These are phyloP conservation scores for Dactylellina parvicollis DNA, from an alignment of 2,329 filamentous ascomycete species.

Conservation along the genomic window DNA sequence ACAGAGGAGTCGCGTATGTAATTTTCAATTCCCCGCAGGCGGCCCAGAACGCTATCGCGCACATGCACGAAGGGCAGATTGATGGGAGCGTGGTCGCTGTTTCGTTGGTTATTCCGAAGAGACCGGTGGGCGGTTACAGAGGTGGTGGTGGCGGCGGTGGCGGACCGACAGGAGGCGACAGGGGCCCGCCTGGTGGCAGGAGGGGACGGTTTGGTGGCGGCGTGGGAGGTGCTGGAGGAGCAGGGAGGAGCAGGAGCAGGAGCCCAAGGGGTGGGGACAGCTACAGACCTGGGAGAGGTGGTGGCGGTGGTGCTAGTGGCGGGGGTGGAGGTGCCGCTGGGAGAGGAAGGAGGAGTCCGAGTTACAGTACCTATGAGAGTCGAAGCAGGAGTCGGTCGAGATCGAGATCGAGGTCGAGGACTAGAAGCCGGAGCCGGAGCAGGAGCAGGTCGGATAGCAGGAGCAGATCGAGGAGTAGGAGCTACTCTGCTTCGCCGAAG, in stretches of 20 bases:
- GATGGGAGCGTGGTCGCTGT: conserved; percentile 85
- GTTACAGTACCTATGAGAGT: conserved; percentile 66
- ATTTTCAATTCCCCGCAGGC: conserved; percentile 79
- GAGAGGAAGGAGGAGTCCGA: conserved; percentile 71
- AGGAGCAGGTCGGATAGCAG: conserved; percentile 61
- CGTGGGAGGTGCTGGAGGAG: conserved; percentile 58
- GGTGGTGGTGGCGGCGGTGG: conserved; percentile 54
- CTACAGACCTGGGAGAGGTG: conserved; percentile 60
- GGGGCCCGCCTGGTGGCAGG: conserved; percentile 57
- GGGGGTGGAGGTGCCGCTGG: conserved; percentile 58
- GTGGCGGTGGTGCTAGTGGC: conserved; percentile 55
- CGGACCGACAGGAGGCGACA: conserved; percentile 30
- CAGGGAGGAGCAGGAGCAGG: conserved; percentile 57
- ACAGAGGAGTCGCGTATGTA: conserved; percentile 93
- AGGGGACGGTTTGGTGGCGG: conserved; percentile 59
- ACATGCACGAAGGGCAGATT: conserved; percentile 97
- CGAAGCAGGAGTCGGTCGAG: conserved; percentile 47
- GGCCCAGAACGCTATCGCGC: conserved; percentile 86
- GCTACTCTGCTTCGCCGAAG: conserved; percentile 39
- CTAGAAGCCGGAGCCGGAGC: conserved; percentile 30
- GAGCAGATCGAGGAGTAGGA: conserved; percentile 28
- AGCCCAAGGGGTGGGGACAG: conserved; percentile 59
- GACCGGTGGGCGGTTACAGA: conserved; percentile 64
- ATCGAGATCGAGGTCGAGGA: background rate
- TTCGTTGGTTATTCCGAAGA: conserved; percentile 84